A percentile compares a stretch with the other conserved stretches of the same genome.
phyloP scores from a whole-genome alignment of 2,329 filamentous ascomycete species.

The Fusarium mundagurra region DNA sequence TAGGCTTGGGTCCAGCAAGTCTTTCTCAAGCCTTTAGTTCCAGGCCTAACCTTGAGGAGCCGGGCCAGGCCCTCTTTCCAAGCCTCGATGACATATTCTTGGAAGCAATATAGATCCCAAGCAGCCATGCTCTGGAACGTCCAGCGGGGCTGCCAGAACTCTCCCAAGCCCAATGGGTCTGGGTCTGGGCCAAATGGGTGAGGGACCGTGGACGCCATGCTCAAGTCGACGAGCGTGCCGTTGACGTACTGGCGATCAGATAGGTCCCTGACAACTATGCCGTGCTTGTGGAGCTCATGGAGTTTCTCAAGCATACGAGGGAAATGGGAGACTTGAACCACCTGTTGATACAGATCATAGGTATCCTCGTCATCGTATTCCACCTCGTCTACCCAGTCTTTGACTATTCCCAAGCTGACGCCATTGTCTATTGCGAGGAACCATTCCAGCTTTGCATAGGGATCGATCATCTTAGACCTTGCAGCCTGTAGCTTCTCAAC shows the following conservation, averaged over 20 bases:
- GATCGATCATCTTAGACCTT: rapidly evolving
- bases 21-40: neutral
- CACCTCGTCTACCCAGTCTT: slow-evolving; percentile 11
- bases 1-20: neutral
- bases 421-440: rapidly evolving
- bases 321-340: neutral
- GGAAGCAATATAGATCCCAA: slow-evolving; percentile 2
- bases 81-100: neutral
- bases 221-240: slow-evolving; percentile 10
- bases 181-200: slow-evolving; percentile 6
- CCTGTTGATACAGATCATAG: neutral
- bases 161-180: neutral
- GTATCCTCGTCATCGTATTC: neutral
- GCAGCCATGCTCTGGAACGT: slow-evolving; percentile 9
- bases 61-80: neutral
- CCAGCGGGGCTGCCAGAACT: neutral
- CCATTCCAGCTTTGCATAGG: neutral
- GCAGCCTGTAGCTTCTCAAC: neutral
- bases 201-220: neutral
- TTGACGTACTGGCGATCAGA: slow-evolving; percentile 1
- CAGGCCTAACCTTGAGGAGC: neutral
- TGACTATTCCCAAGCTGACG: neutral
- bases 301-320: slow-evolving; percentile 2
- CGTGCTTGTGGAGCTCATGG: neutral
- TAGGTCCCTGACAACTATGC: slow-evolving; percentile 6